These are phyloP conservation scores for Aspergillus olivimuriae DNA, from an alignment of 495 filamentous ascomycete genomes.

Conservation along the genomic window DNA sequence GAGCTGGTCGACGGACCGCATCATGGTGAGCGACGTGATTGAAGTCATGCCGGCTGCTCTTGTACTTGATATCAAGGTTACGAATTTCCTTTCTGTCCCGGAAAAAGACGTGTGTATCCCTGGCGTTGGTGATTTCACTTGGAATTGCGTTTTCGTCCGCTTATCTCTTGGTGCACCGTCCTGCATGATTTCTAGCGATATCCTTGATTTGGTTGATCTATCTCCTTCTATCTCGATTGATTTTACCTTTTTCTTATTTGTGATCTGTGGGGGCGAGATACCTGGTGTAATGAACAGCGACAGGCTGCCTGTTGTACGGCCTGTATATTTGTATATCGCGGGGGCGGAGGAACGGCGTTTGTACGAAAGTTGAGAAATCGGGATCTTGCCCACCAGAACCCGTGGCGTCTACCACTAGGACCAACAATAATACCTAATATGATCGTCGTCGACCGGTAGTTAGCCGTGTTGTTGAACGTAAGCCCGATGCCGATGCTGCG, in stretches of 20 bases:
- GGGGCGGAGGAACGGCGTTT: no score
- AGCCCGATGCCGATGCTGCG: no score
- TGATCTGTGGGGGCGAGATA: background rate
- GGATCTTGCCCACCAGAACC: no score
- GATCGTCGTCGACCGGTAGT: no score
- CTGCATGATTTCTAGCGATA: no score
- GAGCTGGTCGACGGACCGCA: conserved; percentile 38
- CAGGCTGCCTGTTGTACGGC: background rate
- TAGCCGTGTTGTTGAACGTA: no score
- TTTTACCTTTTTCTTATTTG: conserved; percentile 1
- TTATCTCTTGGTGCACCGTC: no score
- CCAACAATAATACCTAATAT: no score
- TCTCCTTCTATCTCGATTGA: no score
- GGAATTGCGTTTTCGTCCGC: conserved; percentile 6
- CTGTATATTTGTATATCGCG: conserved; percentile 12
- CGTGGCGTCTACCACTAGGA: no score
- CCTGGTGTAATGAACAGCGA: background rate
- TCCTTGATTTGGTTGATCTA: no score
- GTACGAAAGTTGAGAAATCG: no score
- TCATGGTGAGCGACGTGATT: background rate
- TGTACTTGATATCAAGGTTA: conserved; percentile 23
- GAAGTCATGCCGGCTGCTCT: background rate
- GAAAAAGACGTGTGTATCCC: conserved; percentile 10
- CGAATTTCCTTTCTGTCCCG: conserved; percentile 31
- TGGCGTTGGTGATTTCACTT: conserved; percentile 7